Percentiles rank a stretch among this genome's conserved stretches.
phyloP scores from a whole-genome alignment of 1,284 basidiomycete species.

The Naganishia sp. region DNA sequence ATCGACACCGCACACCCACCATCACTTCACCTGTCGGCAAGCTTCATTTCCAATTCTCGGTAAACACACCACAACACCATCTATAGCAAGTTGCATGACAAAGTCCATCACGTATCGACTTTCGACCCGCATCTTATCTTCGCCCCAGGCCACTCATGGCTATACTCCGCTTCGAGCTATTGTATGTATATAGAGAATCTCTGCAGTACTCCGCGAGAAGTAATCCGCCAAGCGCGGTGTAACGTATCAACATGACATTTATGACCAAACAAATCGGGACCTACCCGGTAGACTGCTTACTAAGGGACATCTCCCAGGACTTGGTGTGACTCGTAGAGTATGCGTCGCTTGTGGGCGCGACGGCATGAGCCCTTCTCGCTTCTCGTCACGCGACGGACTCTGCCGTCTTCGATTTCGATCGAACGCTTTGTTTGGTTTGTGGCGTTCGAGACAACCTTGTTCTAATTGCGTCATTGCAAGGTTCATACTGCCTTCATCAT shows the following conservation, averaged over 20 bases:
- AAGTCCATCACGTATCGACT: not conserved
- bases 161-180: conserved; percentile 2
- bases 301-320: no score
- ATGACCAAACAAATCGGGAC: not conserved
- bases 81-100: not conserved
- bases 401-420: conserved; percentile 19
- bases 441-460: not conserved
- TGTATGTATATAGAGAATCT: conserved; percentile 23
- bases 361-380: no score
- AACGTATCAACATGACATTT: conserved; percentile 12
- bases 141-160: not conserved
- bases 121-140: not conserved
- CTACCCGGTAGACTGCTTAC: no score
- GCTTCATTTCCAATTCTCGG: not conserved
- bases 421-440: conserved; percentile 24
- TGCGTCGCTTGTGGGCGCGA: no score
- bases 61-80: not conserved
- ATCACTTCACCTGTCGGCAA: not conserved
- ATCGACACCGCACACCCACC: not conserved
- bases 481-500: not conserved
- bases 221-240: conserved; percentile 2
- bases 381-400: not conserved
- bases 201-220: not conserved
- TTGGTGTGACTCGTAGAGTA: no score
- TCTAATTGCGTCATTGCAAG: conserved; percentile 15